Percentiles rank a stretch among this genome's conserved stretches.
Evolutionary conservation across 2,329 filamentous ascomycete genomes (phyloP).

Genomic region (Tolypocladium guangdongense): DNA sequence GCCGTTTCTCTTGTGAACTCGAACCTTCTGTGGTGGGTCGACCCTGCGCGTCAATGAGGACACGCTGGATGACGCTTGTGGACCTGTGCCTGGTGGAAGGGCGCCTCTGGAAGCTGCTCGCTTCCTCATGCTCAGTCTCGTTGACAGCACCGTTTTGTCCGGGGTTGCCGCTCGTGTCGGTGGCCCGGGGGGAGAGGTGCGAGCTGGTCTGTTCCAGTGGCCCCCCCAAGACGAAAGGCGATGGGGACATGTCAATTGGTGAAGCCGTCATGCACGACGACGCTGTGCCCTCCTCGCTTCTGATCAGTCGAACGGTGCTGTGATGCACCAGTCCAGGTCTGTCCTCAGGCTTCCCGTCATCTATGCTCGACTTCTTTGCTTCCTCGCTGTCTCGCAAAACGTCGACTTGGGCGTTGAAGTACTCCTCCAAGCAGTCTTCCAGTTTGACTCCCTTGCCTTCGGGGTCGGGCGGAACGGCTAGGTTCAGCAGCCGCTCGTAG

Average conservation of each 20-base stretch:
- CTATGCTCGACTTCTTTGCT: conserved; percentile 31
- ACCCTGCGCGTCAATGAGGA: conserved; percentile 41
- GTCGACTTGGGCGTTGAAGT: conserved; percentile 90
- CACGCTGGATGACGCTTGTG: conserved; percentile 51
- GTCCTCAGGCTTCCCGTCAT: conserved; percentile 15
- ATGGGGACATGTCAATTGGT: conserved; percentile 17
- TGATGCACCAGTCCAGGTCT: conserved; percentile 15
- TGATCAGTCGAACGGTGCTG: conserved; percentile 23
- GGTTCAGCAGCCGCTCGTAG: conserved; percentile 80
- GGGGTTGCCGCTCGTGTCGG: neutral
- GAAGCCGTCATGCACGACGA: conserved; percentile 23
- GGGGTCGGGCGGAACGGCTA: conserved; percentile 72
- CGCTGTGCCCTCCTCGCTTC: conserved; percentile 19
- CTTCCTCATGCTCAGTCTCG: neutral
- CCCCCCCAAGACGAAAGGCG: conserved; percentile 2
- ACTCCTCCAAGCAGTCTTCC: conserved; percentile 85
- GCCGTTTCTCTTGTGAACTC: conserved; percentile 31
- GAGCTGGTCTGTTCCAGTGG: neutral
- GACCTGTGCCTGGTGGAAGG: conserved; percentile 33
- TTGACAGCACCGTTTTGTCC: neutral
- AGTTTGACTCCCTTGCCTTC: conserved; percentile 63
- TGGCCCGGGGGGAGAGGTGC: neutral
- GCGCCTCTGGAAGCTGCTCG: conserved; percentile 1
- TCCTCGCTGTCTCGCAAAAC: conserved; percentile 63
- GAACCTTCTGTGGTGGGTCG: conserved; percentile 29